phyloP scores from a whole-genome alignment of 2,329 filamentous ascomycete genomes.

The Metarhizium anisopliae region DNA sequence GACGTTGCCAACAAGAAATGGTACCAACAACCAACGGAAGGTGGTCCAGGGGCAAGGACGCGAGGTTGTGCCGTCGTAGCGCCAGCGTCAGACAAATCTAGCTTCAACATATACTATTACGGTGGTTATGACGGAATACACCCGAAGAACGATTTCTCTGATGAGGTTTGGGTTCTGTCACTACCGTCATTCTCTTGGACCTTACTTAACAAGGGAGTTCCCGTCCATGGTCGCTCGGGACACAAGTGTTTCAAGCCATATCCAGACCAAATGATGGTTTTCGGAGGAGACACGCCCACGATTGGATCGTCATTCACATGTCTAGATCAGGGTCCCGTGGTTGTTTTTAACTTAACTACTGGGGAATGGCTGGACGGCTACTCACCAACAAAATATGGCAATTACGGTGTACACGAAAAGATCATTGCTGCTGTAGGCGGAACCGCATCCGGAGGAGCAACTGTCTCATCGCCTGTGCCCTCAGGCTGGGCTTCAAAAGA shows the following conservation, averaged over 20 bases:
- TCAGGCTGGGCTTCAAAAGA: constrained; percentile 42
- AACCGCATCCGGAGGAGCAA: constrained; percentile 57
- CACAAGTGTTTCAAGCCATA: constrained; percentile 70
- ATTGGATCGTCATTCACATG: constrained; percentile 27
- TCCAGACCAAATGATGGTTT: constrained; percentile 70
- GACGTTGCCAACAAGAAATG: constrained; percentile 62
- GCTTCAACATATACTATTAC: constrained; percentile 79
- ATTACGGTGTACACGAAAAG: constrained; percentile 61
- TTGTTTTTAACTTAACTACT: constrained; percentile 65
- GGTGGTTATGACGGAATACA: constrained; percentile 59
- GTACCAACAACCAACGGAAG: constrained; percentile 58
- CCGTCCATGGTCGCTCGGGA: constrained; percentile 53
- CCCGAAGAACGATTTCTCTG: constrained; percentile 29
- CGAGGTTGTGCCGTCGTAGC: constrained; percentile 67
- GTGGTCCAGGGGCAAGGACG: constrained; percentile 48
- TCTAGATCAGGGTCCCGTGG: constrained; percentile 42
- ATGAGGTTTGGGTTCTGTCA: constrained; percentile 75
- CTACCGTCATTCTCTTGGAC: constrained; percentile 78
- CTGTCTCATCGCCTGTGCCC: constrained; percentile 51
- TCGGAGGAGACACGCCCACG: constrained; percentile 54
- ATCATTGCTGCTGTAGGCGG: constrained; percentile 63
- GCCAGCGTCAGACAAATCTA: constrained; percentile 60
- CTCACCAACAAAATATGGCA: constrained; percentile 49
- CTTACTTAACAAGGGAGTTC: constrained; percentile 35
- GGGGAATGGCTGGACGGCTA: constrained; percentile 63